These are phyloP conservation scores for Ocimum tenuiflorum DNA, from an alignment of 257 asterid genomes.

Conservation along the genomic window DNA sequence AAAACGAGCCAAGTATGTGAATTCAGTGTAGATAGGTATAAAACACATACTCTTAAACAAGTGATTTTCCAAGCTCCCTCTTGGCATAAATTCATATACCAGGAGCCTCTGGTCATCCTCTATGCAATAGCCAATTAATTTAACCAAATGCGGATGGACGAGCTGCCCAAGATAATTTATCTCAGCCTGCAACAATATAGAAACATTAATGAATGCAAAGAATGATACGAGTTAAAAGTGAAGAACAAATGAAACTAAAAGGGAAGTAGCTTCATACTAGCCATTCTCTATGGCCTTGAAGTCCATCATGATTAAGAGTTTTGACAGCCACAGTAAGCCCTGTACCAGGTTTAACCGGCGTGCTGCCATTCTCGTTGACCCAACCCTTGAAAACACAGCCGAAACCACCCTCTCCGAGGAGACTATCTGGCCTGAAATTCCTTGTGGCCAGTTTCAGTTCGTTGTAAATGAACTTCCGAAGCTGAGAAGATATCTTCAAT, in stretches of 20 bases:
- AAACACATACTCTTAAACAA: constrained; percentile 64
- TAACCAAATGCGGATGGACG: constrained; percentile 69
- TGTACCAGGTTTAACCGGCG: constrained; percentile 64
- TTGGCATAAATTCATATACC: constrained; percentile 83
- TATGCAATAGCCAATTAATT: constrained; percentile 74
- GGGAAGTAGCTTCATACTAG: constrained; percentile 36
- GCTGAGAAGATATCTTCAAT: constrained; percentile 72
- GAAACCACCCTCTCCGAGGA: constrained; percentile 88
- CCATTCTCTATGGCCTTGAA: constrained; percentile 97
- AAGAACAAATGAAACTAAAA: neutral
- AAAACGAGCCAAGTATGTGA: too few species aligned
- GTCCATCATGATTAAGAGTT: constrained; percentile 72
- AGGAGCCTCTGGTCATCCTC: constrained; percentile 76
- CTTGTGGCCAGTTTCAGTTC: constrained; percentile 69
- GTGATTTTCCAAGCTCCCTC: constrained; percentile 95
- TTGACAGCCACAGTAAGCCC: constrained; percentile 84
- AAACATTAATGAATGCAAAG: neutral
- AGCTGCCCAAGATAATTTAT: constrained; percentile 74
- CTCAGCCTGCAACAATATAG: constrained; percentile 58
- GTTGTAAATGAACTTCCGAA: constrained; percentile 53
- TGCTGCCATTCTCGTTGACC: constrained; percentile 56
- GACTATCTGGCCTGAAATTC: constrained; percentile 62
- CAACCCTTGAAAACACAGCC: constrained; percentile 92
- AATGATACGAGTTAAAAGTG: constrained; percentile 4
- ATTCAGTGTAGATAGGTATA: neutral